A percentile compares a stretch with the other conserved stretches of the same genome.
phyloP scores from a whole-genome alignment of 2,329 filamentous ascomycete genomes.

The Sporothrix variecibatus region DNA sequence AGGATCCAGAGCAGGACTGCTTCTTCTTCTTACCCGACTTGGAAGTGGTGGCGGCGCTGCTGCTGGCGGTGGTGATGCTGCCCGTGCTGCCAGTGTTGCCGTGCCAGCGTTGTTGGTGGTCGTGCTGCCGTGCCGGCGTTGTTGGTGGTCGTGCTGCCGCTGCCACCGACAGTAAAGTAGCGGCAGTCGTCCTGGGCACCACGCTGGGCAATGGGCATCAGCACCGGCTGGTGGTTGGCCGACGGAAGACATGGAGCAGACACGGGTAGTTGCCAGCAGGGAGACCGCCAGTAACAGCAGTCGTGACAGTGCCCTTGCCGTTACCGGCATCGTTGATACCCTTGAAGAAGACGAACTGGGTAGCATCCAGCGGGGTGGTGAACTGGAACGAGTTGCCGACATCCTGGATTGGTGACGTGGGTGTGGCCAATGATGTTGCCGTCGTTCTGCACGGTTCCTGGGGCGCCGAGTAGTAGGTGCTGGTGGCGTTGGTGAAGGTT shows the following conservation, averaged over 20 bases:
- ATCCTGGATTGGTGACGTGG: slow-evolving; percentile 60
- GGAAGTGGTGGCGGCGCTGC: neutral
- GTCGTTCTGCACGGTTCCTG: slow-evolving; percentile 52
- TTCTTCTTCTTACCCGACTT: slow-evolving; percentile 19
- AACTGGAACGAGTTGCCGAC: slow-evolving; percentile 55
- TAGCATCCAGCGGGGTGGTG: slow-evolving; percentile 53
- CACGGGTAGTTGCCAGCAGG: slow-evolving; percentile 64
- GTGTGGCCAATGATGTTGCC: slow-evolving; percentile 62
- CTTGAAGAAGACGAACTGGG: slow-evolving; percentile 64
- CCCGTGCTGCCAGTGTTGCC: slow-evolving; percentile 28
- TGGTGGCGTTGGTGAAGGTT: slow-evolving; percentile 61
- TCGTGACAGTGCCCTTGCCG: slow-evolving; percentile 54
- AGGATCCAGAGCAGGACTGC: neutral
- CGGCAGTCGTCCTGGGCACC: slow-evolving; percentile 67
- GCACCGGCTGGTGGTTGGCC: slow-evolving; percentile 66
- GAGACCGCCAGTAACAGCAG: slow-evolving; percentile 59
- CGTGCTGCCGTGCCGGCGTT: slow-evolving; percentile 30
- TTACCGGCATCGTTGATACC: slow-evolving; percentile 65
- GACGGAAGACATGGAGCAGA: slow-evolving; percentile 64
- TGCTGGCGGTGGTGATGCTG: slow-evolving; percentile 23
- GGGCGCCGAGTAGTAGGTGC: slow-evolving; percentile 63
- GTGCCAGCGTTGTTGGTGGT: slow-evolving; percentile 31
- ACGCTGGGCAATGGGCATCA: slow-evolving; percentile 68
- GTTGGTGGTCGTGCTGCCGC: slow-evolving; percentile 31
- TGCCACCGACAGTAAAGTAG: slow-evolving; percentile 55